phyloP scores from a whole-genome alignment of 805 yeast species.

The Kodamaea nitidulidarum region DNA sequence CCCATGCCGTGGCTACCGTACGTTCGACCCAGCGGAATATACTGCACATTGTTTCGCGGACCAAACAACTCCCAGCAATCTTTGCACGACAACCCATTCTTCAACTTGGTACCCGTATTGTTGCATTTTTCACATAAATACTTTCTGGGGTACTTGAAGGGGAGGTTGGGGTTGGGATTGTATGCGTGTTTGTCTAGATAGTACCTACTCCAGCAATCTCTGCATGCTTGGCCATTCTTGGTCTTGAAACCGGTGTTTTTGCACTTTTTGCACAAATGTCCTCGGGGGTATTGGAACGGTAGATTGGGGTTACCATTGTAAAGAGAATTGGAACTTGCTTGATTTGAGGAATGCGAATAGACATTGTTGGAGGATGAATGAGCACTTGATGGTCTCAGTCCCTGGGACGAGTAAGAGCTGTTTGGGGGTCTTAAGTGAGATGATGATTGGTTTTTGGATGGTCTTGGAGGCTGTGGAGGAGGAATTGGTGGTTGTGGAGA shows the following conservation, averaged over 20 bases:
- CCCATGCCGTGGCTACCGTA: slow-evolving; percentile 9
- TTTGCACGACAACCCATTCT: slow-evolving; percentile 62
- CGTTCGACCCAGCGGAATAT: slow-evolving; percentile 2
- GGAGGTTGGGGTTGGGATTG: slow-evolving; percentile 47
- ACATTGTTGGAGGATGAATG: no score
- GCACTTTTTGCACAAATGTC: slow-evolving; percentile 30
- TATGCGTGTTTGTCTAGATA: slow-evolving; percentile 31
- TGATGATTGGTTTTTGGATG: not conserved
- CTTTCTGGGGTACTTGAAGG: slow-evolving; percentile 64
- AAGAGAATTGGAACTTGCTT: slow-evolving; percentile 9
- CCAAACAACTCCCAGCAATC: slow-evolving; percentile 68
- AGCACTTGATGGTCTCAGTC: no score
- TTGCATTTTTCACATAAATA: slow-evolving; percentile 64
- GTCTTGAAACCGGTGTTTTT: slow-evolving; percentile 32
- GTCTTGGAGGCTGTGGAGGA: slow-evolving; percentile 7
- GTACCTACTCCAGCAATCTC: slow-evolving; percentile 28
- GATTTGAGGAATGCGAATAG: no score
- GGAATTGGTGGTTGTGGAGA: slow-evolving; percentile 8
- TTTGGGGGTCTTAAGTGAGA: no score
- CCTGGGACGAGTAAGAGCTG: no score
- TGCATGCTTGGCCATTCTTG: slow-evolving; percentile 23
- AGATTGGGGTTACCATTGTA: slow-evolving; percentile 15
- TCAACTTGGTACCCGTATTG: slow-evolving; percentile 65
- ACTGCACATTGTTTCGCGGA: slow-evolving; percentile 28
- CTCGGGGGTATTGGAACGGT: slow-evolving; percentile 30